These are phyloP conservation scores for Amaranthus cruentus DNA, from an alignment of 148 eudicot species.

Conservation along the genomic window DNA sequence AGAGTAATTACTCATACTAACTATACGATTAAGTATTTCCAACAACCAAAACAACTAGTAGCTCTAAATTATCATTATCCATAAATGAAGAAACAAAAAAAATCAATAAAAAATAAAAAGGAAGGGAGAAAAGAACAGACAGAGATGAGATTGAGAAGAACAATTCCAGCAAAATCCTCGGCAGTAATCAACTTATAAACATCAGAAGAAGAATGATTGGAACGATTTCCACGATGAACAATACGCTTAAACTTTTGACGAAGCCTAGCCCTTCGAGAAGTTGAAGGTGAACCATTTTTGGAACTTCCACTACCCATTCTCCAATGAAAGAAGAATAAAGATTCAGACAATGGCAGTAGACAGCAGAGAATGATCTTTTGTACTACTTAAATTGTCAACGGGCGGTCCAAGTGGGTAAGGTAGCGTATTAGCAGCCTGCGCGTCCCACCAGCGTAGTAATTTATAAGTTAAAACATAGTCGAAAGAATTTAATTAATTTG, in stretches of 20 bases:
- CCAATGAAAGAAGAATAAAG: too few species aligned
- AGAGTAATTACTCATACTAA: too few species aligned
- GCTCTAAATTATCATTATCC: neutral
- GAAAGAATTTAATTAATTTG: too few species aligned
- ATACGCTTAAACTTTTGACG: constrained; percentile 45
- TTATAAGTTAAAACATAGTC: too few species aligned
- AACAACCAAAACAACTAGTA: too few species aligned
- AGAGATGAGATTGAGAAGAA: constrained; percentile 50
- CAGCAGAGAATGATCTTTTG: too few species aligned
- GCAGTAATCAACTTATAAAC: constrained; percentile 37
- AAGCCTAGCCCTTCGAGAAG: constrained; percentile 37
- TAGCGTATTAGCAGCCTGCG: too few species aligned
- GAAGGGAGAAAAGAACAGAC: constrained; percentile 24
- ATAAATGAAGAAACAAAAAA: neutral
- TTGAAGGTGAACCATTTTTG: constrained; percentile 18
- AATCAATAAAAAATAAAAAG: neutral
- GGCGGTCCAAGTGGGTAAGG: too few species aligned
- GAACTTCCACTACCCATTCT: constrained; percentile 66
- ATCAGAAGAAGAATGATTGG: neutral
- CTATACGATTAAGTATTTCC: too few species aligned
- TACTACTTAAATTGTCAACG: too few species aligned
- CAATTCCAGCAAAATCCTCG: constrained; percentile 85
- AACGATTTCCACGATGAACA: constrained; percentile 17
- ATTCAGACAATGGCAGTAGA: too few species aligned
- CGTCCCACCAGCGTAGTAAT: too few species aligned